A percentile compares a stretch with the other conserved stretches of the same genome.
These are phyloP conservation scores for Stereum hirsutum DNA, from an alignment of 1,284 basidiomycete species.

Conservation along the genomic window DNA sequence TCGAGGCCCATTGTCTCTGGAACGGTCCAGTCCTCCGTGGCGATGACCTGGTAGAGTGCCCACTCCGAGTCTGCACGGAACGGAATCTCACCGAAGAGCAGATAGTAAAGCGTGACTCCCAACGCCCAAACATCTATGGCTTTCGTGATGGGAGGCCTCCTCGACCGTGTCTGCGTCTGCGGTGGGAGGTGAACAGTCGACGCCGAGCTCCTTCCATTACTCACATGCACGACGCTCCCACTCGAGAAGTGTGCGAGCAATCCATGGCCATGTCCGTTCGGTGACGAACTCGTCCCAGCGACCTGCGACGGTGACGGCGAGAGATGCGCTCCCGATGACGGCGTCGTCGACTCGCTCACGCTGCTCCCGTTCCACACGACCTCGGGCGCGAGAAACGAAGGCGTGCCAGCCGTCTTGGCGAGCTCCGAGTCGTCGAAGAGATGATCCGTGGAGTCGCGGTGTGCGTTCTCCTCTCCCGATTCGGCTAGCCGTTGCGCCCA, in stretches of 20 bases:
- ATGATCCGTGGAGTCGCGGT: conserved; percentile 33
- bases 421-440: conserved; percentile 81
- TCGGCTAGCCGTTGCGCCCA: conserved; percentile 69
- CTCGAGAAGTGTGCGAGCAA: no score
- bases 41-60: conserved; percentile 79
- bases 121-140: conserved; percentile 99
- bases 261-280: no score
- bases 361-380: conserved; percentile 61
- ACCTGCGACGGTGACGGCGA: no score
- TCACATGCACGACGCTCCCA: conserved; percentile 15
- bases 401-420: conserved; percentile 91
- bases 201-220: conserved; percentile 17
- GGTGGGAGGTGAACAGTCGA: conserved; percentile 22
- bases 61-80: conserved; percentile 69
- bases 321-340: conserved; percentile 15
- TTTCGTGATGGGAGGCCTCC: conserved; percentile 75
- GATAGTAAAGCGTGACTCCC: conserved; percentile 94
- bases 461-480: conserved; percentile 31
- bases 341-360: conserved; percentile 8
- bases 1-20: conserved; percentile 74
- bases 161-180: conserved; percentile 6
- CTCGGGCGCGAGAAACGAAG: conserved; percentile 97
- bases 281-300: no score
- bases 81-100: conserved; percentile 82
- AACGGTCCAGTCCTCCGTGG: conserved; percentile 69